These are phyloP conservation scores for Apiospora phragmitis DNA, from an alignment of 2,329 filamentous ascomycete species.

Conservation along the genomic window DNA sequence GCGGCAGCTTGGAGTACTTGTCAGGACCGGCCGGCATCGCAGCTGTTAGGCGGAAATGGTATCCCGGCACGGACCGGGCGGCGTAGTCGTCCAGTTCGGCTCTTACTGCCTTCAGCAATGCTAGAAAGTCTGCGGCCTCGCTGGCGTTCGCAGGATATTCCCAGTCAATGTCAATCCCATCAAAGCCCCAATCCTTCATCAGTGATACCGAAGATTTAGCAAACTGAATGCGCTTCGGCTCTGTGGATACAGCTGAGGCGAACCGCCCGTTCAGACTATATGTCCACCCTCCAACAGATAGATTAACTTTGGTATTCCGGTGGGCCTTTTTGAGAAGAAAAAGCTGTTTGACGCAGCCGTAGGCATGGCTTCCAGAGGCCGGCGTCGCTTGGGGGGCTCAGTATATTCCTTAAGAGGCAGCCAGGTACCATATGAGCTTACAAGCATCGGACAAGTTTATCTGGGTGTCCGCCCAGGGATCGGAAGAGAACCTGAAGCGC, in stretches of 20 bases:
- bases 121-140: conserved; percentile 44
- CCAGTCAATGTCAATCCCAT: conserved; percentile 59
- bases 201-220: conserved; percentile 68
- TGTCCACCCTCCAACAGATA: conserved; percentile 81
- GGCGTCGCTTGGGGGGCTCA: background rate
- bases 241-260: conserved; percentile 54
- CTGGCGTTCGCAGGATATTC: conserved; percentile 46
- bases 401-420: background rate
- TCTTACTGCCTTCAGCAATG: conserved; percentile 44
- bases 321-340: conserved; percentile 75
- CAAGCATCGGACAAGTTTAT: conserved; percentile 52
- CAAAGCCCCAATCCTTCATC: conserved; percentile 66
- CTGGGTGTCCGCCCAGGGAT: conserved; percentile 62
- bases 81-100: conserved; percentile 33
- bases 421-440: background rate
- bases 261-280: conserved; percentile 66
- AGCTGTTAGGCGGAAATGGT: conserved; percentile 53
- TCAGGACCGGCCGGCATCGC: conserved; percentile 49
- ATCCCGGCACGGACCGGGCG: conserved; percentile 28
- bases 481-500: conserved; percentile 45
- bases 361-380: conserved; percentile 60
- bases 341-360: conserved; percentile 77
- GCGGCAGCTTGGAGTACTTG: conserved; percentile 38
- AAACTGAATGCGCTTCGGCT: conserved; percentile 63
- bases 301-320: conserved; percentile 72